Evolutionary conservation across 805 yeast species (phyloP).

Genomic region (Kuraishia hungarica): DNA sequence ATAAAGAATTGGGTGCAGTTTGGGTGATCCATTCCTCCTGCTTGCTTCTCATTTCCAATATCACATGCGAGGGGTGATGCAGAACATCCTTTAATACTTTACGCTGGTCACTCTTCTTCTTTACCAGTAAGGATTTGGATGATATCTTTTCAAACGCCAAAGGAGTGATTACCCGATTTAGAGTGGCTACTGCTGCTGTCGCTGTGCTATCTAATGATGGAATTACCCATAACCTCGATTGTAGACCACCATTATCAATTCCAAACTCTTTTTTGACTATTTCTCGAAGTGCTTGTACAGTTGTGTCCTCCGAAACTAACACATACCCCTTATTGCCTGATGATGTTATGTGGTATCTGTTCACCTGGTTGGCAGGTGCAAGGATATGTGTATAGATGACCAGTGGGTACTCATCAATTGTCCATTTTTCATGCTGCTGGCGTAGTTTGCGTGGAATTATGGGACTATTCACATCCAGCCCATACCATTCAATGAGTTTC

Average conservation of each 20-base stretch:
- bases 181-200: not conserved
- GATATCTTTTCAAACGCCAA: not conserved
- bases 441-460: constrained; percentile 26
- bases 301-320: constrained; percentile 25
- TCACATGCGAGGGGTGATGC: not conserved
- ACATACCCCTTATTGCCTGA: constrained; percentile 24
- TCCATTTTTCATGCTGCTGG: constrained; percentile 14
- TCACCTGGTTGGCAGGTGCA: constrained; percentile 15
- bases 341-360: constrained; percentile 17
- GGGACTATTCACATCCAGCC: constrained; percentile 27
- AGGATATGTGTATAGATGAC: constrained; percentile 19
- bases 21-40: not conserved
- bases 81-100: not conserved
- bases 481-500: constrained; percentile 37
- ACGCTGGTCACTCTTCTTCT: not conserved
- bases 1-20: constrained; percentile 1
- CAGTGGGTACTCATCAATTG: constrained; percentile 17
- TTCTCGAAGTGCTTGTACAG: constrained; percentile 18
- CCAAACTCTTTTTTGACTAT: constrained; percentile 1
- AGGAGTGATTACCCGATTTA: constrained; percentile 2
- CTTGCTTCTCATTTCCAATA: not conserved
- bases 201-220: not conserved
- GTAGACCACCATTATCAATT: not conserved
- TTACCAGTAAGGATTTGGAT: not conserved
- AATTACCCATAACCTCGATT: not conserved